These are phyloP conservation scores for Hanseniaspora guilliermondii DNA, from an alignment of 805 yeast species.

Conservation along the genomic window DNA sequence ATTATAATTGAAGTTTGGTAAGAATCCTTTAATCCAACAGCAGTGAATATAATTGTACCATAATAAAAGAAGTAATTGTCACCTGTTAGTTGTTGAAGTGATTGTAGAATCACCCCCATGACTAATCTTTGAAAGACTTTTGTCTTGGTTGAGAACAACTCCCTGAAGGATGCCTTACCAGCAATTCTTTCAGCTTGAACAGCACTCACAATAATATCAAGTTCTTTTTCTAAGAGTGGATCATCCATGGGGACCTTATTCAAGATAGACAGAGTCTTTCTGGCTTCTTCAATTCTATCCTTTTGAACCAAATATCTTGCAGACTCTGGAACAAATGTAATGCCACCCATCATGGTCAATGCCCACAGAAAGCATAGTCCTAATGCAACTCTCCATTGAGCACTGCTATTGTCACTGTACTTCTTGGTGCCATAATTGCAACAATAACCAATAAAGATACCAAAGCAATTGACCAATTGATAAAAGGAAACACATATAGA, in stretches of 20 bases:
- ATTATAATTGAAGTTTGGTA: constrained; percentile 46
- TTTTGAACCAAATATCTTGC: constrained; percentile 53
- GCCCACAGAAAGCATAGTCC: constrained; percentile 44
- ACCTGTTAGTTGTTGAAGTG: constrained; percentile 57
- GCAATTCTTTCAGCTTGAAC: constrained; percentile 47
- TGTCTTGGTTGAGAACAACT: constrained; percentile 54
- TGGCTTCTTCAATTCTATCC: constrained; percentile 49
- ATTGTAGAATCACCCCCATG: constrained; percentile 45
- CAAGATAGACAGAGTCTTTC: constrained; percentile 42
- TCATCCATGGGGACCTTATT: constrained; percentile 45
- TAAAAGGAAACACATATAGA: constrained; percentile 59
- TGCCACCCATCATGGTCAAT: constrained; percentile 28
- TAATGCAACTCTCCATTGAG: constrained; percentile 64
- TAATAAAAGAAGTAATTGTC: constrained; percentile 56
- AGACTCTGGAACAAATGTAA: constrained; percentile 55
- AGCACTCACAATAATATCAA: constrained; percentile 47
- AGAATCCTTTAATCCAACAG: constrained; percentile 48
- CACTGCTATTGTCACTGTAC: constrained; percentile 43
- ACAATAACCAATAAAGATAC: constrained; percentile 68
- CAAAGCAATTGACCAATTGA: constrained; percentile 58
- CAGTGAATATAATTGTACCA: constrained; percentile 49
- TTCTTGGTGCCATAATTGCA: constrained; percentile 53
- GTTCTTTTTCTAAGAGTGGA: constrained; percentile 44
- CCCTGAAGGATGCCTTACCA: constrained; percentile 55
- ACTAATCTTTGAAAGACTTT: constrained; percentile 37